Evolutionary conservation across 352 stramenopile species (phyloP).

Genomic region (Phytophthora tubulina): DNA sequence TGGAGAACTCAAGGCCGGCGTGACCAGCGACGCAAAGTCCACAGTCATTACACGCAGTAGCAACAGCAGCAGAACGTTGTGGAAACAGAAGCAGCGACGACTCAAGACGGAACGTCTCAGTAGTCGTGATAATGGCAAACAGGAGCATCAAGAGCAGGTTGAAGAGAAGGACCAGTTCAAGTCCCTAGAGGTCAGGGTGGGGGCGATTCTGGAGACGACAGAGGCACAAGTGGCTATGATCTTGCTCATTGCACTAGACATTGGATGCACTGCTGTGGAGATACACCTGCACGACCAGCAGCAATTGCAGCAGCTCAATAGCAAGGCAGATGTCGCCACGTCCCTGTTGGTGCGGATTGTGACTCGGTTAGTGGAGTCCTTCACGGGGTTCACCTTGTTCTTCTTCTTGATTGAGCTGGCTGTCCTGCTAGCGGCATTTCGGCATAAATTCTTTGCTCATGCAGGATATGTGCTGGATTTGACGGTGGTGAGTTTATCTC

Average conservation of each 20-base stretch:
- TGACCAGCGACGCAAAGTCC: conserved; percentile 37
- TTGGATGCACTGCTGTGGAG: conserved; percentile 47
- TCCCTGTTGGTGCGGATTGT: conserved; percentile 25
- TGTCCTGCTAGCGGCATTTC: conserved; percentile 56
- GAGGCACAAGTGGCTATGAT: conserved; percentile 64
- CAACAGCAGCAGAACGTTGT: conserved; percentile 22
- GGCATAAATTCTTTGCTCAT: conserved; percentile 60
- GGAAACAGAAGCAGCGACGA: conserved; percentile 32
- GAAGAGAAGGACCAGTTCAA: conserved; percentile 4
- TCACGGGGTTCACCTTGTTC: conserved; percentile 69
- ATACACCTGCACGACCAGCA: conserved; percentile 50
- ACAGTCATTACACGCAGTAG: conserved; percentile 41
- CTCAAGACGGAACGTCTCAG: conserved; percentile 14
- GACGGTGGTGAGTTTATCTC: conserved; percentile 37
- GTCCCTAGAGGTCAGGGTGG: conserved; percentile 28
- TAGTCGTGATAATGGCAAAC: conserved; percentile 1
- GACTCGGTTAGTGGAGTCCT: conserved; percentile 55
- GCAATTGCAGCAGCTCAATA: conserved; percentile 33
- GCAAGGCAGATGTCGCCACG: conserved; percentile 9
- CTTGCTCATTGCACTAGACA: conserved; percentile 59
- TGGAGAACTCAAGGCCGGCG: conserved; percentile 19
- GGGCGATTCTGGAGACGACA: conserved; percentile 60
- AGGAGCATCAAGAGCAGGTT: neutral
- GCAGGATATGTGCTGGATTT: conserved; percentile 70
- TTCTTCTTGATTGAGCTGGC: conserved; percentile 69